phyloP scores from a whole-genome alignment of 1,139 yeast species.

The Taphrina deformans region DNA sequence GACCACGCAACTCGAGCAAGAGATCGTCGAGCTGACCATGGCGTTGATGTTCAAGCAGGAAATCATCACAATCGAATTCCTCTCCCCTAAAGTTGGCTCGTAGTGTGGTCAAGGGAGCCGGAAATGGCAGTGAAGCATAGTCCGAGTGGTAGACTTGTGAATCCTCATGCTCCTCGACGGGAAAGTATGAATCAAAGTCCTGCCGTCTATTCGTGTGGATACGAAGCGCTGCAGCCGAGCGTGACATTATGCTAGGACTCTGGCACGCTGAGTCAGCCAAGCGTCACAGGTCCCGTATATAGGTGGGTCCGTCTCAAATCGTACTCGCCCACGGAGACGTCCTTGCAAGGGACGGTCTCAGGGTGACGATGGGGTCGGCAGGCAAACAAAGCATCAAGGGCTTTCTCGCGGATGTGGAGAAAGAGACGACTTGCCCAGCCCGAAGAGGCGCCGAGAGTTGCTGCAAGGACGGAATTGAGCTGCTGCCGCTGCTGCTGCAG shows the following conservation, averaged over 20 bases:
- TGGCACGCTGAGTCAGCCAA: background rate
- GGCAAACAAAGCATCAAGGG: no score
- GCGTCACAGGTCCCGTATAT: background rate
- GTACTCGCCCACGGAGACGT: no score
- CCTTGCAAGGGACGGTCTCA: no score
- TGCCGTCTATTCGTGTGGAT: slow-evolving; percentile 1
- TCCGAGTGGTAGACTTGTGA: background rate
- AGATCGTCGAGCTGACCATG: slow-evolving; percentile 30
- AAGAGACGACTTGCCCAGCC: background rate
- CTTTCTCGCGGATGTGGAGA: background rate
- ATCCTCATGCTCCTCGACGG: slow-evolving; percentile 1
- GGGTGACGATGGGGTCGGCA: no score
- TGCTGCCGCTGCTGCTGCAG: no score
- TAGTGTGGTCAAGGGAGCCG: slow-evolving; percentile 17
- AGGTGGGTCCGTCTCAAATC: background rate
- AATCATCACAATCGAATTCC: slow-evolving; percentile 15
- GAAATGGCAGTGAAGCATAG: slow-evolving; percentile 28
- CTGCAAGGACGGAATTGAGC: no score
- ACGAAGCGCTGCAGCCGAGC: background rate
- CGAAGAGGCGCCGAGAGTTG: background rate
- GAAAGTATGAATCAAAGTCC: slow-evolving; percentile 17
- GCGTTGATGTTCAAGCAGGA: slow-evolving; percentile 20
- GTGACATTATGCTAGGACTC: background rate
- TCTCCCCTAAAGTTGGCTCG: slow-evolving; percentile 20
- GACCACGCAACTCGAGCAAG: slow-evolving; percentile 16